Conservation (phyloP, 305 asterid genomes). For the Fraxinus latifolia region DNA sequence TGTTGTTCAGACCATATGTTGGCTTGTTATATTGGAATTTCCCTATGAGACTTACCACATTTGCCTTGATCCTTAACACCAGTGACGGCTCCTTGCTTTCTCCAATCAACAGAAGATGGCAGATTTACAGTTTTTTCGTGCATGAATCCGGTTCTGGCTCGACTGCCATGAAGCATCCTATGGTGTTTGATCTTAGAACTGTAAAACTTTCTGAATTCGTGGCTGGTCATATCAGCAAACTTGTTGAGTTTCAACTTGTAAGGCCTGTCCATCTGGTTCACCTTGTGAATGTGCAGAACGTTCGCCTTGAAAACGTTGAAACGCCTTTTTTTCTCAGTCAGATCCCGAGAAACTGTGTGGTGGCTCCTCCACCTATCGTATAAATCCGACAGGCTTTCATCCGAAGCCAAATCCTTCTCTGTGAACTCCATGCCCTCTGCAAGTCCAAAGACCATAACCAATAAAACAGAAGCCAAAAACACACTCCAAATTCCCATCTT, state of each 20-base stretch:
- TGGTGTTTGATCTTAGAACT: conserved; percentile 61
- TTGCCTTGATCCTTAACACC: conserved; percentile 73
- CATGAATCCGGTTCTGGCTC: conserved; percentile 50
- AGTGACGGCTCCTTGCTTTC: conserved; percentile 71
- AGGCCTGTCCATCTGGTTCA: conserved; percentile 67
- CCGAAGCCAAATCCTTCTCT: conserved; percentile 62
- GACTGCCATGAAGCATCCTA: conserved; percentile 49
- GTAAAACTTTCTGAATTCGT: conserved; percentile 55
- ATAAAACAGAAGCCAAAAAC: conserved; percentile 32
- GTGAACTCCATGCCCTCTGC: conserved; percentile 60
- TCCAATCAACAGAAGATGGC: conserved; percentile 77
- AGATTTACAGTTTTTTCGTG: conserved; percentile 38
- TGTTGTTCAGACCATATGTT: not conserved
- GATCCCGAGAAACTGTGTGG: conserved; percentile 58
- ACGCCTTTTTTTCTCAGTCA: conserved; percentile 56
- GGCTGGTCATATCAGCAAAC: conserved; percentile 74
- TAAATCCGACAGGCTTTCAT: conserved; percentile 61
- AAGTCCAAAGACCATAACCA: conserved; percentile 36
- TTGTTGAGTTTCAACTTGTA: conserved; percentile 76
- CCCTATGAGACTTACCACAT: conserved; percentile 47
- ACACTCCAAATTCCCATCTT: conserved; percentile 26
- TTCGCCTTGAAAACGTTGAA: conserved; percentile 80
- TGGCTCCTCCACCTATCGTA: conserved; percentile 75
- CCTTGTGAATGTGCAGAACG: conserved; percentile 52
- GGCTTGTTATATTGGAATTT: not conserved